These are phyloP conservation scores for Beauveria brongniartii DNA, from an alignment of 2,329 filamentous ascomycete species.

Conservation along the genomic window DNA sequence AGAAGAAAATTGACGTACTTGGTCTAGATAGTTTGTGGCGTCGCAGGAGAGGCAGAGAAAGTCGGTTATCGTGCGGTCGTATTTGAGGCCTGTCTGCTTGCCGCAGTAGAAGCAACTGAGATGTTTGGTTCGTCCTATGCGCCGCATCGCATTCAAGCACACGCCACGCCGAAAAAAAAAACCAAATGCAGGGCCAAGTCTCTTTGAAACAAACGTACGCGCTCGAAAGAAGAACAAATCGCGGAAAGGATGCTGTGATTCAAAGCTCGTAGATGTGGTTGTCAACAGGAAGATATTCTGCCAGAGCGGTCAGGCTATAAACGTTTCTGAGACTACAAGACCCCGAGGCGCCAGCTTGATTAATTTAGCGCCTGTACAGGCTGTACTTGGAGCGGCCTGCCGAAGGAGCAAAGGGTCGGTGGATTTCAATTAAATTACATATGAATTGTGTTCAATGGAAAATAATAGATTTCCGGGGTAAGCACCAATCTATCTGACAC, in stretches of 20 bases:
- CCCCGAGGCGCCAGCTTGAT: neutral
- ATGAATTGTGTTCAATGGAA: neutral
- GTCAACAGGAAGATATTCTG: slow-evolving; percentile 12
- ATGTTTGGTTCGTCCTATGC: slow-evolving; percentile 32
- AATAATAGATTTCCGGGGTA: neutral
- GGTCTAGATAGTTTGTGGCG: slow-evolving; percentile 80
- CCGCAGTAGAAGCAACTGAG: slow-evolving; percentile 82
- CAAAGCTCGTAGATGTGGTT: neutral
- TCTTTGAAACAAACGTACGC: neutral
- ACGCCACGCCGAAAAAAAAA: neutral
- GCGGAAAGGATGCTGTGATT: neutral
- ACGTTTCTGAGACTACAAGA: neutral
- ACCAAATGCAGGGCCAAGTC: neutral
- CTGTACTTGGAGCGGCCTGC: too few relatives aligned
- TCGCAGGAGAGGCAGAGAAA: slow-evolving; percentile 76
- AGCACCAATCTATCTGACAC: too few relatives aligned
- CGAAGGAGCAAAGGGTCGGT: too few relatives aligned
- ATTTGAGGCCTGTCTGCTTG: slow-evolving; percentile 51
- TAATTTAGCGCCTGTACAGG: neutral
- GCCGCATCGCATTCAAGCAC: slow-evolving; percentile 29
- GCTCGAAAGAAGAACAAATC: neutral
- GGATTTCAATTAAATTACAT: neutral
- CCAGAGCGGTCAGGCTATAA: slow-evolving; percentile 11
- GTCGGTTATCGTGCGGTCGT: slow-evolving; percentile 49
- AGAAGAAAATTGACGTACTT: slow-evolving; percentile 43